Percentiles rank a stretch among this genome's conserved stretches.
Evolutionary conservation across 768 basidiomycete species (phyloP).

Genomic region (Rhizopogon vinicolor): DNA sequence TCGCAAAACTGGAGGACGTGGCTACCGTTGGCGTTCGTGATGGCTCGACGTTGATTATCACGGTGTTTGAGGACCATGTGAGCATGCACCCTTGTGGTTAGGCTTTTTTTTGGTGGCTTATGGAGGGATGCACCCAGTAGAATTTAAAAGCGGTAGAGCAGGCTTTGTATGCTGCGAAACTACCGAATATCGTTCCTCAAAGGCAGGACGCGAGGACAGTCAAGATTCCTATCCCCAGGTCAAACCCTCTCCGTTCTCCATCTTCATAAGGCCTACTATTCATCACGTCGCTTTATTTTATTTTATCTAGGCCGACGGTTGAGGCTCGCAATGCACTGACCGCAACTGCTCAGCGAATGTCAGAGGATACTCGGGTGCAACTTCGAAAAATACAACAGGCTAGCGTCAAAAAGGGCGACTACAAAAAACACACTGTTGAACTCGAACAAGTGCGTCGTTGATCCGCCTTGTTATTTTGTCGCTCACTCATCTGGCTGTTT

Average conservation of each 20-base stretch:
- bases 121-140: conserved; percentile 40
- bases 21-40: conserved; percentile 81
- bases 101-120: neutral
- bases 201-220: conserved; percentile 66
- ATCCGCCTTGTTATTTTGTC: neutral
- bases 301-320: conserved; percentile 59
- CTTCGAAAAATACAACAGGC: conserved; percentile 67
- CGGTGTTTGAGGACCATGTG: conserved; percentile 77
- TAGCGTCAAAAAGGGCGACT: conserved; percentile 65
- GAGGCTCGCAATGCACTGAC: conserved; percentile 60
- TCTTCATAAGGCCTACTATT: neutral
- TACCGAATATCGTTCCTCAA: conserved; percentile 72
- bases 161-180: conserved; percentile 69
- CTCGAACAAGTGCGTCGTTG: conserved; percentile 55
- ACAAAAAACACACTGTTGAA: conserved; percentile 63
- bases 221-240: conserved; percentile 81
- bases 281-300: neutral
- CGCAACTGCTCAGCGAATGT: conserved; percentile 46
- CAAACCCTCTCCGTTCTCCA: neutral
- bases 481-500: neutral
- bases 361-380: conserved; percentile 73
- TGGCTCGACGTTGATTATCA: conserved; percentile 67
- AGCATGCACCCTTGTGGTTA: conserved; percentile 18
- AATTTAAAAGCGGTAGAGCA: conserved; percentile 71
- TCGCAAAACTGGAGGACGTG: conserved; percentile 56